phyloP scores from a whole-genome alignment of 306 rosid species.

The Dalbergia cochinchinensis region DNA sequence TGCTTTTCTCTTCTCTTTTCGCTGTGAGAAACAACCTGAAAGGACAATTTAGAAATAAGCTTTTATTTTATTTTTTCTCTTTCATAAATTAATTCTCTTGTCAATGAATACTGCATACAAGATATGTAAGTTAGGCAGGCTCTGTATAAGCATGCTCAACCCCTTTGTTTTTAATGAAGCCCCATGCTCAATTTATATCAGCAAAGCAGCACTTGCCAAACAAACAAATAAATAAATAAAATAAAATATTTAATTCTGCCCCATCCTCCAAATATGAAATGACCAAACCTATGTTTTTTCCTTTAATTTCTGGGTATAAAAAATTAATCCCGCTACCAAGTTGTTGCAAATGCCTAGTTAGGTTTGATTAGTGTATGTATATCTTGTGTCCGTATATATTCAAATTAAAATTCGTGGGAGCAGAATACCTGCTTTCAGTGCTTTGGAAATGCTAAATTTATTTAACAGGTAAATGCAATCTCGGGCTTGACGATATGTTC shows the following conservation, averaged over 20 bases:
- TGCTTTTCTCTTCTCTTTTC: slow-evolving; percentile 42
- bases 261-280: slow-evolving; percentile 10
- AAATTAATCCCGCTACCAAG: neutral
- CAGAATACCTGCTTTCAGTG: slow-evolving; percentile 40
- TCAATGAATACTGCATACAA: slow-evolving; percentile 62
- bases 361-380: slow-evolving; percentile 14
- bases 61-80: slow-evolving; percentile 4
- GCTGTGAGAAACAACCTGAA: slow-evolving; percentile 60
- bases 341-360: slow-evolving; percentile 23
- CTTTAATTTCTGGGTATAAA: neutral
- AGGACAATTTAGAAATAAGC: slow-evolving; percentile 53
- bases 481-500: slow-evolving; percentile 40
- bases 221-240: neutral
- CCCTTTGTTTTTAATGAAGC: slow-evolving; percentile 55
- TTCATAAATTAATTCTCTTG: slow-evolving; percentile 56
- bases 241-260: slow-evolving; percentile 27
- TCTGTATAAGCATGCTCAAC: slow-evolving; percentile 51
- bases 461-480: slow-evolving; percentile 14
- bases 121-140: slow-evolving; percentile 57
- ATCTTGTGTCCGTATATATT: slow-evolving; percentile 21
- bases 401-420: slow-evolving; percentile 32
- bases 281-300: slow-evolving; percentile 8
- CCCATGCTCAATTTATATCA: slow-evolving; percentile 53
- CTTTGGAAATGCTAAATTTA: slow-evolving; percentile 47
- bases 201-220: slow-evolving; percentile 35